A percentile compares a stretch with the other conserved stretches of the same genome.
Evolutionary conservation across 148 eudicot species (phyloP).

Genomic region (Rhododendron ferrugineum): DNA sequence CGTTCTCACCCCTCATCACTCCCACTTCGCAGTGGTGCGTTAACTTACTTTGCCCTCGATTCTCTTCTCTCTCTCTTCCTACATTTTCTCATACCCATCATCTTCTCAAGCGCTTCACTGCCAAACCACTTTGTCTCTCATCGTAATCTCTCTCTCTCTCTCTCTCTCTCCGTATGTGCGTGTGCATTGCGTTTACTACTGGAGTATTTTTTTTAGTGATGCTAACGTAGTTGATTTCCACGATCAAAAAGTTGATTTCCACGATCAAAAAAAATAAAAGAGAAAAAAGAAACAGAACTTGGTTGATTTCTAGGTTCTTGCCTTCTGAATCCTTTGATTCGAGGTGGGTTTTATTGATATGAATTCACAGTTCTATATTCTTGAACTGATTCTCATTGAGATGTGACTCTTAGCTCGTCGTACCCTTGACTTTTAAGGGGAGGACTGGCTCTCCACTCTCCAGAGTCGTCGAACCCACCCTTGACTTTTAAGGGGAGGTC

Average conservation of each 20-base stretch:
- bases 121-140: slow-evolving; percentile 5
- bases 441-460: too few relatives aligned
- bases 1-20: not conserved
- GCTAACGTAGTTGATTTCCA: not conserved
- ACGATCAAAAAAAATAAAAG: too few relatives aligned
- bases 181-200: not conserved
- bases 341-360: not conserved
- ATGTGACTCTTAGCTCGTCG: too few relatives aligned
- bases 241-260: not conserved
- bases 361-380: not conserved
- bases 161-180: not conserved
- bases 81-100: not conserved
- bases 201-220: not conserved
- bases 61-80: not conserved
- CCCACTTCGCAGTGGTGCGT: not conserved
- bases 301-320: not conserved
- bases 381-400: not conserved
- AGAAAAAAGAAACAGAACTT: not conserved
- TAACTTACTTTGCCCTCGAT: not conserved
- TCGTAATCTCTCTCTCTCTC: slow-evolving; percentile 8
- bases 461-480: too few relatives aligned
- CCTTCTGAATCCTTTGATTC: not conserved
- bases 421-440: too few relatives aligned
- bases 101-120: slow-evolving; percentile 1
- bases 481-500: too few relatives aligned